These are phyloP conservation scores for Echinochloa phyllopogon DNA, from an alignment of 176 grass and related monocot species.

Conservation along the genomic window DNA sequence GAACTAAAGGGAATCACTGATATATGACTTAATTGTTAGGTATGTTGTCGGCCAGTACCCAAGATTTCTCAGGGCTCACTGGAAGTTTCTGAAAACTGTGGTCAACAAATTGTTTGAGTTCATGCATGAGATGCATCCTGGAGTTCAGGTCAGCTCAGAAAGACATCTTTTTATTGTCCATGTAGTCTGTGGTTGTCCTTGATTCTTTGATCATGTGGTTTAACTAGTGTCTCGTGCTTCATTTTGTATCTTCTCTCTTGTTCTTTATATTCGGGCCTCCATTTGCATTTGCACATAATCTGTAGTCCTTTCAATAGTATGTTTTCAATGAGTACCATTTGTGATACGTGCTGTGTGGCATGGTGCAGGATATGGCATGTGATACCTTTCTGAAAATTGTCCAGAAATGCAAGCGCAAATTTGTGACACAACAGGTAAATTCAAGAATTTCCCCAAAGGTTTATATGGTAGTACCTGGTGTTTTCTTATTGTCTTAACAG, in stretches of 20 bases:
- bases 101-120: conserved; percentile 99
- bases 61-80: conserved; percentile 97
- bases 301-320: conserved; percentile 24
- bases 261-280: neutral
- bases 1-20: conserved; percentile 25
- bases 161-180: neutral
- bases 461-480: neutral
- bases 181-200: conserved; percentile 19
- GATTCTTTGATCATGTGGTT: conserved; percentile 18
- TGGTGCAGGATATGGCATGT: conserved; percentile 97
- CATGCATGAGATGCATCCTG: conserved; percentile 99
- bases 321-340: conserved; percentile 24
- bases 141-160: conserved; percentile 81
- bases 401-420: conserved; percentile 99
- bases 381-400: conserved; percentile 99
- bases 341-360: conserved; percentile 31
- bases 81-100: conserved; percentile 99
- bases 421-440: conserved; percentile 92
- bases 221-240: conserved; percentile 23
- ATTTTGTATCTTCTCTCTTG: conserved; percentile 21
- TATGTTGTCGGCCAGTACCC: conserved; percentile 99
- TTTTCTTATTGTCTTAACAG: neutral
- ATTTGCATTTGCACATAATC: conserved; percentile 21
- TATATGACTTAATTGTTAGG: conserved; percentile 55
- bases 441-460: conserved; percentile 1